A percentile compares a stretch with the other conserved stretches of the same genome.
These are phyloP conservation scores for Amphibolis antarctica DNA, from an alignment of 106 monocot species.

Conservation along the genomic window DNA sequence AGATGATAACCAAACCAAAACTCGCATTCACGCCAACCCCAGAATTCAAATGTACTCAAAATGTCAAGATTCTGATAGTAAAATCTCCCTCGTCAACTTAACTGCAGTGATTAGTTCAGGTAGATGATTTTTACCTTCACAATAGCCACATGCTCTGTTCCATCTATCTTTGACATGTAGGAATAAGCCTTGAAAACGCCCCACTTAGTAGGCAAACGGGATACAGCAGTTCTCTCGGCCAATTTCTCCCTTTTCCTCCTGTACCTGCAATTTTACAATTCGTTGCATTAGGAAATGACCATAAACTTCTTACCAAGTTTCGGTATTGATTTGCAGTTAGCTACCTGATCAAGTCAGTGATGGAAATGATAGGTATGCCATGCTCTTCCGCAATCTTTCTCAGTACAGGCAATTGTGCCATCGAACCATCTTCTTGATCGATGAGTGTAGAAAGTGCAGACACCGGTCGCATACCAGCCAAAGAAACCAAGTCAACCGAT, in stretches of 20 bases:
- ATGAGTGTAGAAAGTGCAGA: constrained; percentile 56
- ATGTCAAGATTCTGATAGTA: no score
- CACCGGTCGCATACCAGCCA: constrained; percentile 44
- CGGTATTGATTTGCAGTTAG: not conserved
- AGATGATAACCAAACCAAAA: no score
- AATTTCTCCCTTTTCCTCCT: constrained; percentile 78
- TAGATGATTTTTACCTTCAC: constrained; percentile 36
- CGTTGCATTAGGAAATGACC: not conserved
- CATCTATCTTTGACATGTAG: constrained; percentile 69
- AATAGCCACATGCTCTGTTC: constrained; percentile 73
- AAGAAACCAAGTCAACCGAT: constrained; percentile 55
- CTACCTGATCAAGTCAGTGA: constrained; percentile 68
- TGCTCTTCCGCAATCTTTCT: constrained; percentile 39
- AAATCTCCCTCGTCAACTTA: no score
- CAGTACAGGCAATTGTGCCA: constrained; percentile 33
- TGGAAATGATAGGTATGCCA: constrained; percentile 43
- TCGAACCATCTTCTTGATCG: constrained; percentile 60
- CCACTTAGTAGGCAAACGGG: constrained; percentile 81
- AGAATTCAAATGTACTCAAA: no score
- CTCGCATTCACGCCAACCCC: no score
- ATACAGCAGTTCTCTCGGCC: constrained; percentile 49
- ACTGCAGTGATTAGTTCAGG: no score
- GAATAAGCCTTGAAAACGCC: constrained; percentile 62
- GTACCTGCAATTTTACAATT: constrained; percentile 32
- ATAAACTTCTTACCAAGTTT: no score